Evolutionary conservation across 2,329 filamentous ascomycete genomes (phyloP), one percentile per base, ranked within the genome.

Genomic region (Nothopassalora personata): DNA sequence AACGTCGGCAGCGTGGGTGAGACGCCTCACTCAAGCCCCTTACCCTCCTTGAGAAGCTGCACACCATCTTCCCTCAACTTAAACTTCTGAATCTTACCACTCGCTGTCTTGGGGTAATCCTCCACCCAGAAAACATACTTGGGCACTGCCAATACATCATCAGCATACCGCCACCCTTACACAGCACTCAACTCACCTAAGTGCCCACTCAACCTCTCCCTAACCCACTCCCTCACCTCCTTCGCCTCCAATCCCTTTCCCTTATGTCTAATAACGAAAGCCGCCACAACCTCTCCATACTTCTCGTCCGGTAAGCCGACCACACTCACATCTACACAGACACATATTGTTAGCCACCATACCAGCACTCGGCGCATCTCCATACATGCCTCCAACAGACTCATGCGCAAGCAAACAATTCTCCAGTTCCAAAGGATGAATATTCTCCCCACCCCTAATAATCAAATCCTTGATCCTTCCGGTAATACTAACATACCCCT

Each of bases 71-170:
- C 88, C 69, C 84, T 83, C 68, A 97, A 73, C 77, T 88, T 93
- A 72, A 89, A 97, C 77, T 97, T 97, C 77, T 96, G 91, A 57
- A 97, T 92, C 83, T 99, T 99, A 27, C 93, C 93, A 72, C 91
- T 96, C 5, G 91, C 89, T 36, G 94, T 99, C 82, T 96, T 97
- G 19, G 93, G 93, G 72, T 90, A 95, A n/a, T 86, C 83, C 0
- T 86, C 81, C 0, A 89, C 80, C 83, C 89, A 96, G 71, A 96
- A 96, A n/a, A 97, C 83, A 71, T 93, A 85, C 74, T 89, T 94
- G 0, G 93, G 93, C 54, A 90, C 90, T 82, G 56, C 50, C 9
- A 49, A 10, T 9, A 43, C 23, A 50, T 15, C 33, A 23, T 47
- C n/a, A 46, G n/a, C 43, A 57, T n/a, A 55, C 46, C 19, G 46